These are phyloP conservation scores for Neoboletus magnificus DNA, from an alignment of 768 basidiomycete species.

Conservation along the genomic window DNA sequence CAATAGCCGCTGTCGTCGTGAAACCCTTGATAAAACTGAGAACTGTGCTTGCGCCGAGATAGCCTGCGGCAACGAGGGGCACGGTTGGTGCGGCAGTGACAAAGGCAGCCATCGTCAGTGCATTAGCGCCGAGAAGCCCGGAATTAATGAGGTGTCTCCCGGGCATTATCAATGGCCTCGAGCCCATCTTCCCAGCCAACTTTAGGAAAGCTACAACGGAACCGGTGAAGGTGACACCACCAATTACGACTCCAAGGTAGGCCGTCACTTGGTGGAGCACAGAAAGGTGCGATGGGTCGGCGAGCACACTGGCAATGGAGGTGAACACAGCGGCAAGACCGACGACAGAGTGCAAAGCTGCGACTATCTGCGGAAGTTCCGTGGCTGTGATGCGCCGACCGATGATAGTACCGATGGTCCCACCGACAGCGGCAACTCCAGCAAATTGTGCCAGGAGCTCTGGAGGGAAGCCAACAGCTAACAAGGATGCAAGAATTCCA, in stretches of 20 bases:
- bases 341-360: constrained; percentile 84
- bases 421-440: constrained; percentile 73
- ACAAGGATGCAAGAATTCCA: constrained; percentile 76
- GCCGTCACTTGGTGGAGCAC: constrained; percentile 79
- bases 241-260: constrained; percentile 83
- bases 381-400: constrained; percentile 84
- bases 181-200: constrained; percentile 78
- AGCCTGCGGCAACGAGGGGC: constrained; percentile 74
- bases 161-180: constrained; percentile 67
- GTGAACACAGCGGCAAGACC: constrained; percentile 88
- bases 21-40: constrained; percentile 84
- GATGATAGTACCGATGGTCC: constrained; percentile 62
- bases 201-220: constrained; percentile 89
- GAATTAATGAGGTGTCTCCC: constrained; percentile 76
- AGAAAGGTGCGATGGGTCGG: constrained; percentile 63
- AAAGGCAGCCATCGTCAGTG: constrained; percentile 73
- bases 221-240: constrained; percentile 87
- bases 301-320: constrained; percentile 76
- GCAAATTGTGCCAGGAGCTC: constrained; percentile 77
- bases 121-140: constrained; percentile 69
- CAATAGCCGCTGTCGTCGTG: constrained; percentile 89
- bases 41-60: constrained; percentile 66
- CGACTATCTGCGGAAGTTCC: constrained; percentile 81
- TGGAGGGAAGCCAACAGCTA: constrained; percentile 78
- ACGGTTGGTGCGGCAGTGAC: constrained; percentile 64